phyloP scores from a whole-genome alignment of 441 rosid genomes.

The Biscutella laevigata region DNA sequence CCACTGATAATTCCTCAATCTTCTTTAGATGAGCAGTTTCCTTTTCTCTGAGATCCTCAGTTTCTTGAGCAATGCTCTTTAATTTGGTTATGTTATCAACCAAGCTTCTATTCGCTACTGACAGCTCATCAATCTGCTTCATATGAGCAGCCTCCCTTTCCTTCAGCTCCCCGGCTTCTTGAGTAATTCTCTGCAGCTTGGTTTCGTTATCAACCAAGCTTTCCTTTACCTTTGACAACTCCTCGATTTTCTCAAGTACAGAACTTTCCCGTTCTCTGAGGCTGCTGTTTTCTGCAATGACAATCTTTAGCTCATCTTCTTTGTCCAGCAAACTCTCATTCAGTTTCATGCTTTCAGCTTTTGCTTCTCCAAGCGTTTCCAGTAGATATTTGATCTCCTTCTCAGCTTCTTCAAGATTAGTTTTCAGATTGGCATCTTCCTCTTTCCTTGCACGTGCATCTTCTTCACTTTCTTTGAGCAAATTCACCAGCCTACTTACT shows the following conservation, averaged over 20 bases:
- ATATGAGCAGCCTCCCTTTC: constrained; percentile 50
- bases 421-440: constrained; percentile 50
- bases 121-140: constrained; percentile 54
- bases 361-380: constrained; percentile 52
- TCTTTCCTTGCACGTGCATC: constrained; percentile 43
- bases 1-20: constrained; percentile 55
- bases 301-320: constrained; percentile 63
- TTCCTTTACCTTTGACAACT: constrained; percentile 40
- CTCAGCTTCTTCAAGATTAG: constrained; percentile 60
- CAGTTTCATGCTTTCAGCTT: constrained; percentile 53
- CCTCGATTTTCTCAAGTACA: constrained; percentile 52
- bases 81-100: constrained; percentile 62
- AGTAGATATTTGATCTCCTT: constrained; percentile 59
- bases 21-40: constrained; percentile 46
- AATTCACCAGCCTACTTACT: constrained; percentile 43
- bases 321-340: constrained; percentile 61
- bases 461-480: constrained; percentile 54
- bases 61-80: constrained; percentile 48
- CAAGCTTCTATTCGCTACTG: constrained; percentile 44
- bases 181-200: constrained; percentile 48
- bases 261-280: constrained; percentile 48
- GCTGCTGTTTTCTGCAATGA: constrained; percentile 53
- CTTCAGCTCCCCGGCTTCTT: constrained; percentile 61
- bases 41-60: constrained; percentile 48
- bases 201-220: no score